A percentile compares a stretch with the other conserved stretches of the same genome.
Evolutionary conservation across 805 yeast species (phyloP).

Genomic region (Hyphopichia homilentoma): DNA sequence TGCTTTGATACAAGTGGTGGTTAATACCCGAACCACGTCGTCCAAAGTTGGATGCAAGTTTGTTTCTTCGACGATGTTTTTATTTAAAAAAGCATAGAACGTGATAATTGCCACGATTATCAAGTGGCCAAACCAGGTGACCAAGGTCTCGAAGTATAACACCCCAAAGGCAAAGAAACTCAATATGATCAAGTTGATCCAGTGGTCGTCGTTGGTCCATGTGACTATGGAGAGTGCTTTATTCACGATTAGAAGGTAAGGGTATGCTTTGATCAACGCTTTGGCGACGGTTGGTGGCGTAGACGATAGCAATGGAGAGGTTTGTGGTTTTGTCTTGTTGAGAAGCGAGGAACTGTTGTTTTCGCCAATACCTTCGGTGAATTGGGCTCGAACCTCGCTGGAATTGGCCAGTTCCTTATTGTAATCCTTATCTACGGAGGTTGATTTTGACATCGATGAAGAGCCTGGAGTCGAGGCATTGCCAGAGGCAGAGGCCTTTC

Average conservation of each 20-base stretch:
- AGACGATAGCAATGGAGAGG: conserved; percentile 79
- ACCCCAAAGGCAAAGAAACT: conserved; percentile 54
- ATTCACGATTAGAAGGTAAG: conserved; percentile 73
- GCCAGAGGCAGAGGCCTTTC: no score
- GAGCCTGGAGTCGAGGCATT: no score
- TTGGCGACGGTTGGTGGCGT: conserved; percentile 92
- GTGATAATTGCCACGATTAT: conserved; percentile 60
- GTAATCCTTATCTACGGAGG: no score
- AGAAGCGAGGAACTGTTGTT: conserved; percentile 1
- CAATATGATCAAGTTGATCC: conserved; percentile 66
- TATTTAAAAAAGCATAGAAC: conserved; percentile 56
- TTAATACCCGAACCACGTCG: conserved; percentile 73
- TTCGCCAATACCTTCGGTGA: conserved; percentile 10
- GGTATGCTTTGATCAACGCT: conserved; percentile 78
- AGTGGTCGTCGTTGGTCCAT: conserved; percentile 86
- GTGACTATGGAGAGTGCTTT: conserved; percentile 69
- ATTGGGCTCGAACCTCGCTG: conserved; percentile 30
- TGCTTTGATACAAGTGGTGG: conserved; percentile 69
- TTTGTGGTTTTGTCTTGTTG: conserved; percentile 33
- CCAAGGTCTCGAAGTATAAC: conserved; percentile 72
- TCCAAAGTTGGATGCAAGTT: conserved; percentile 77
- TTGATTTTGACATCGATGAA: no score
- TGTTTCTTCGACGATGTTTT: conserved; percentile 54
- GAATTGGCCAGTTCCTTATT: no score
- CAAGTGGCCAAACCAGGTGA: conserved; percentile 81